These are phyloP conservation scores for Magnolia changhungtana DNA, from an alignment of 164 flowering plant genomes.

Conservation along the genomic window DNA sequence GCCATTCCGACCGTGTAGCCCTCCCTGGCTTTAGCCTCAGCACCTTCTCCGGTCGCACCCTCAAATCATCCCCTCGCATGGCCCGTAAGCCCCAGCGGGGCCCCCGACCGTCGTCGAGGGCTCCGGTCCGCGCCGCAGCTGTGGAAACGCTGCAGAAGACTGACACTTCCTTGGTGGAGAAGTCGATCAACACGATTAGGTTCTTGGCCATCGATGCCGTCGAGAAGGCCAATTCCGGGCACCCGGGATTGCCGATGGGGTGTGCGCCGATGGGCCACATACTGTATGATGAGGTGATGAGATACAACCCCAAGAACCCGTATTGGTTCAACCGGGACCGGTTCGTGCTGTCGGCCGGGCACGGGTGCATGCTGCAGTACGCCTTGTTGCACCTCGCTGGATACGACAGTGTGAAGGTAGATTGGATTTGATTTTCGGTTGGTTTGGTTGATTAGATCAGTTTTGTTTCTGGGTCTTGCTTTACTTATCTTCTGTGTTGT, in stretches of 20 bases:
- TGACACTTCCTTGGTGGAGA: conserved; percentile 55
- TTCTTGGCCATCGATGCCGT: conserved; percentile 89
- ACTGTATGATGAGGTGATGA: conserved; percentile 83
- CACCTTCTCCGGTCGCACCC: conserved; percentile 26
- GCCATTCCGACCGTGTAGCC: conserved; percentile 16
- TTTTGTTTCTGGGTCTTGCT: background rate
- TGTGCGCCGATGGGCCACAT: conserved; percentile 95
- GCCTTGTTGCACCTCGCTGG: conserved; percentile 96
- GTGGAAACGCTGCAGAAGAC: conserved; percentile 55
- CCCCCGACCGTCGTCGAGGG: background rate
- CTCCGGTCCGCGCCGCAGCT: conserved; percentile 37
- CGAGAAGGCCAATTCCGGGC: conserved; percentile 94
- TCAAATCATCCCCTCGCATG: conserved; percentile 30
- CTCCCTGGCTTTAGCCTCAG: conserved; percentile 20
- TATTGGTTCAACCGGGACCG: conserved; percentile 96
- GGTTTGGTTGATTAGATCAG: background rate
- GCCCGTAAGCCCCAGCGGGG: conserved; percentile 9
- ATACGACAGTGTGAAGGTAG: conserved; percentile 78
- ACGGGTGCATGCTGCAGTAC: conserved; percentile 95
- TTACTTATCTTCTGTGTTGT: background rate
- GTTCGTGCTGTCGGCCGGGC: conserved; percentile 91
- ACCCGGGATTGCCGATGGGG: conserved; percentile 98
- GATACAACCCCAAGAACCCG: conserved; percentile 90
- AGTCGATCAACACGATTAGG: conserved; percentile 78
- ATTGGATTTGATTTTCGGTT: background rate